Conservation (phyloP, 208 protist genomes). For the Trypanosoma caninum region DNA sequence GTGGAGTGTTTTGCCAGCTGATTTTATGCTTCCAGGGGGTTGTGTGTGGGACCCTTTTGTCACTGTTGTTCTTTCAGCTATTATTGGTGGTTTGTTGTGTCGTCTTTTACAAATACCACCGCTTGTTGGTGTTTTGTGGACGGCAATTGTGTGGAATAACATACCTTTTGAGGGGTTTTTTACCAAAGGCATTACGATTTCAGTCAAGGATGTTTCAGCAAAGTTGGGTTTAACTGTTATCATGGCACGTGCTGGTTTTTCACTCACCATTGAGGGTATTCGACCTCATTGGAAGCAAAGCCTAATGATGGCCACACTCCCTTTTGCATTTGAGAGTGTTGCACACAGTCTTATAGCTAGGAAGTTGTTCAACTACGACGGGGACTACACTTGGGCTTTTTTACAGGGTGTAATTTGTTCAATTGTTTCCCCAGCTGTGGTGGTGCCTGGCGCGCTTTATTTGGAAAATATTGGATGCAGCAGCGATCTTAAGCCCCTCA, state of each 20-base stretch:
- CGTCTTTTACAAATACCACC: constrained; percentile 75
- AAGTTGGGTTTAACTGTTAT: constrained; percentile 75
- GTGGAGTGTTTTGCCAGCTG: constrained; percentile 64
- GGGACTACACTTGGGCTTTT: constrained; percentile 77
- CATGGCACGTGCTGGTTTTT: constrained; percentile 67
- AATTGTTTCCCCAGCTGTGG: constrained; percentile 69
- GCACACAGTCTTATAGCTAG: constrained; percentile 72
- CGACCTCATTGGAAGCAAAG: constrained; percentile 68
- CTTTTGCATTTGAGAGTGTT: constrained; percentile 60
- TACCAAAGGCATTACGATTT: constrained; percentile 48
- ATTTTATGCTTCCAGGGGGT: constrained; percentile 57
- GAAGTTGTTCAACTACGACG: constrained; percentile 56
- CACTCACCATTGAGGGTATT: constrained; percentile 62
- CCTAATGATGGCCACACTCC: constrained; percentile 54
- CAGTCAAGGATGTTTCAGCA: constrained; percentile 54
- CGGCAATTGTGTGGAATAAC: constrained; percentile 82
- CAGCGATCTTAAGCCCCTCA: constrained; percentile 43
- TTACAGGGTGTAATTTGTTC: constrained; percentile 74
- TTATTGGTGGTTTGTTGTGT: constrained; percentile 65
- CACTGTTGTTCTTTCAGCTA: constrained; percentile 52
- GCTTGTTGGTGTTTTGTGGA: constrained; percentile 74
- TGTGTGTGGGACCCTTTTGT: constrained; percentile 75
- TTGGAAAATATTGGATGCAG: constrained; percentile 76
- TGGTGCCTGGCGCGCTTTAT: constrained; percentile 69
- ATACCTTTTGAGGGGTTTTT: constrained; percentile 60